These are phyloP conservation scores for Domatiomyces globalis DNA, from an alignment of 2,329 filamentous ascomycete genomes.

Conservation along the genomic window DNA sequence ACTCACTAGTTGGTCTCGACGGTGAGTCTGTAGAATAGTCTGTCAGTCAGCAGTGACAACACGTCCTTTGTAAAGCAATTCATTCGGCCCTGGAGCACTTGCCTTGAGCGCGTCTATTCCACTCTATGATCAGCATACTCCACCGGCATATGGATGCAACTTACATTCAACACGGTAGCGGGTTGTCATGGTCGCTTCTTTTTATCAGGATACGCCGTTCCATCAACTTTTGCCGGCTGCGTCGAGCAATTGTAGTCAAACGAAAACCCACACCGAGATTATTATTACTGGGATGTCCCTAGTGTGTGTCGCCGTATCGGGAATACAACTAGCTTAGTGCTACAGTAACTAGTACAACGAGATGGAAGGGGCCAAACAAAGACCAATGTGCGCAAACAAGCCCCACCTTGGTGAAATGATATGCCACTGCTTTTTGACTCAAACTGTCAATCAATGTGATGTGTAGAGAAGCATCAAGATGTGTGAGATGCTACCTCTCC, in stretches of 20 bases:
- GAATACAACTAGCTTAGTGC: not conserved
- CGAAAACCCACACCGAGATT: too few species aligned
- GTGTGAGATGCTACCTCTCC: not conserved
- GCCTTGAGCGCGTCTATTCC: conserved; percentile 50
- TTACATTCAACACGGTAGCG: conserved; percentile 54
- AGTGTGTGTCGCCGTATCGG: not conserved
- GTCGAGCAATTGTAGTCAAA: not conserved
- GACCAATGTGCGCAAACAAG: not conserved
- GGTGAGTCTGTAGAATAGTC: conserved; percentile 59
- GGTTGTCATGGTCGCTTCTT: conserved; percentile 27
- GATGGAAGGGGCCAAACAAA: not conserved
- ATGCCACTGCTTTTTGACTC: not conserved
- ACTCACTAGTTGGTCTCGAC: conserved; percentile 70
- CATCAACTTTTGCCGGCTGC: not conserved
- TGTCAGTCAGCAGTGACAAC: conserved; percentile 3
- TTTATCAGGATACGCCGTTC: too few species aligned
- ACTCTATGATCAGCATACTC: conserved; percentile 7
- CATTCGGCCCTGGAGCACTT: conserved; percentile 14
- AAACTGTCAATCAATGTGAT: not conserved
- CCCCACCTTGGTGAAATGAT: not conserved
- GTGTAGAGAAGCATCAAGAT: too few species aligned
- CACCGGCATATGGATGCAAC: conserved; percentile 20
- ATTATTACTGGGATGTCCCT: not conserved
- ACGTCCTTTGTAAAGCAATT: not conserved
- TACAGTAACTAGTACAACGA: not conserved